Conservation (phyloP, 2,329 filamentous ascomycete species). For the Phyllosticta paracitricarpa region DNA sequence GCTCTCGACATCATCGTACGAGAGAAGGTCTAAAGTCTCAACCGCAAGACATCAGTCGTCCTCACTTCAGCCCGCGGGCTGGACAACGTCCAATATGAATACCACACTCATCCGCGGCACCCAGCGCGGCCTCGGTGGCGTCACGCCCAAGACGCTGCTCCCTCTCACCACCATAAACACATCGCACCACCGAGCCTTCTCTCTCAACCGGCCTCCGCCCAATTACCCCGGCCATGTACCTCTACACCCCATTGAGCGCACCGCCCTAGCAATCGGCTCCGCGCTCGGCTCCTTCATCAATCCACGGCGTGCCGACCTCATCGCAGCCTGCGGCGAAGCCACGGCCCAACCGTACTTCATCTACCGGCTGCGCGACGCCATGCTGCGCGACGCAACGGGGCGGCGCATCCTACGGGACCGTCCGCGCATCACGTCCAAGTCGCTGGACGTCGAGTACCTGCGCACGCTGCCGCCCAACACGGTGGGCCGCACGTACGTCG, state of each 20-base stretch:
- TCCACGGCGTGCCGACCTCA: constrained; percentile 80
- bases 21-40: neutral
- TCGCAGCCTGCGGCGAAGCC: constrained; percentile 86
- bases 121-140: neutral
- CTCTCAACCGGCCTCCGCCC: constrained; percentile 72
- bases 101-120: constrained; percentile 3
- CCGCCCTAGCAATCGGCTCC: constrained; percentile 55
- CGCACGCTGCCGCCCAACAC: constrained; percentile 61
- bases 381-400: constrained; percentile 76
- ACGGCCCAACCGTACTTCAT: constrained; percentile 95
- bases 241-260: constrained; percentile 66
- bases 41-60: neutral
- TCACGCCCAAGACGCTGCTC: neutral
- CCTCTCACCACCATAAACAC: neutral
- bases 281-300: constrained; percentile 55
- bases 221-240: constrained; percentile 92
- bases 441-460: constrained; percentile 58
- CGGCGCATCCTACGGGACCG: constrained; percentile 84
- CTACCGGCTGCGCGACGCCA: constrained; percentile 78
- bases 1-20: neutral
- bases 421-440: constrained; percentile 72
- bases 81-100: constrained; percentile 5
- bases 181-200: constrained; percentile 44
- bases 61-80: neutral
- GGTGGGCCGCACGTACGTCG: constrained; percentile 72